phyloP scores from a whole-genome alignment of 2,329 filamentous ascomycete genomes.

The Neofusicoccum sp. region DNA sequence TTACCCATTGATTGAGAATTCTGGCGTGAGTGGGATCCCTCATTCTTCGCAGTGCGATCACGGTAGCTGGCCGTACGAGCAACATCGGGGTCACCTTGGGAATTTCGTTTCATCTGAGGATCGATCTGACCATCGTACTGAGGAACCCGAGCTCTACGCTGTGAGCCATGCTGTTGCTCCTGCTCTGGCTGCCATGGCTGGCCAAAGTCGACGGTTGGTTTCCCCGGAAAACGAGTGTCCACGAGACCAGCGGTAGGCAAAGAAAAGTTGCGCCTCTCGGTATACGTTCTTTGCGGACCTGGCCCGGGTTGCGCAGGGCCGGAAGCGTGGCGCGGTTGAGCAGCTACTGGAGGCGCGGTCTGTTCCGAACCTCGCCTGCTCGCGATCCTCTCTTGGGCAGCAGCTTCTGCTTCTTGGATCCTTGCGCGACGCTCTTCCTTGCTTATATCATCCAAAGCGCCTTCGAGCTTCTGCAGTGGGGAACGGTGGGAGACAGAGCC shows the following conservation, averaged over 20 bases:
- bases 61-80: conserved; percentile 28
- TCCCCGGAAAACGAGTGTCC: conserved; percentile 12
- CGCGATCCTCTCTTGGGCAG: conserved; percentile 60
- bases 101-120: neutral
- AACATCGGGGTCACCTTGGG: neutral
- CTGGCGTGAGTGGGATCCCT: conserved; percentile 12
- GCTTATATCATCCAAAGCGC: conserved; percentile 85
- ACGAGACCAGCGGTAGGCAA: conserved; percentile 3
- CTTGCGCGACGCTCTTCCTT: conserved; percentile 92
- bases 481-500: conserved; percentile 77
- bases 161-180: neutral
- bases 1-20: neutral
- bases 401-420: conserved; percentile 76
- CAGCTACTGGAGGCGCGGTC: neutral
- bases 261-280: conserved; percentile 3
- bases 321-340: neutral
- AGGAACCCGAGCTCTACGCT: conserved; percentile 1
- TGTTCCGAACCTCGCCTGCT: conserved; percentile 20
- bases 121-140: conserved; percentile 19
- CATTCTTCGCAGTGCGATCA: conserved; percentile 29
- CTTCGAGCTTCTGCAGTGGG: conserved; percentile 88
- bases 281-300: neutral
- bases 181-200: neutral
- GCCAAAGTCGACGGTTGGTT: conserved; percentile 2
- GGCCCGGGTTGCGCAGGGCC: neutral